Base-by-base conservation (phyloP, 768 basidiomycete genomes). In the Collybia sordida region DNA sequence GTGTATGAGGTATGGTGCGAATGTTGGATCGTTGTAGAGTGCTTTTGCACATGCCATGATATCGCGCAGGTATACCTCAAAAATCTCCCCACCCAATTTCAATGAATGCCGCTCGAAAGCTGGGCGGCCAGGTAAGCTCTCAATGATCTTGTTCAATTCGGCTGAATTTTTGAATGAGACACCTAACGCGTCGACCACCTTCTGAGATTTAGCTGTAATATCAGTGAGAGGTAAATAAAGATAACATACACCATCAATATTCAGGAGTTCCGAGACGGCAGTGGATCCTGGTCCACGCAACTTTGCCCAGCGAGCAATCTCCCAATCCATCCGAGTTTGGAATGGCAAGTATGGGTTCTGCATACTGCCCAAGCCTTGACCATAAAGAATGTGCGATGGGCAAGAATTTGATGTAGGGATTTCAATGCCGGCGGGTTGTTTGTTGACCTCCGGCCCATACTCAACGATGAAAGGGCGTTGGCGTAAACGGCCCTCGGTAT, bases 261-360 rank as follows among this genome's bases (percentile, higher is more conserved):
- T 49, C 6, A 77, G 53, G 0, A 78, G 49, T 0, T 77, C 72
- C 0, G 65, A 53, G n/a, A 75, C 55, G 2, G 73, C 72, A 0
- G 69, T 71, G 0, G 73, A 70, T 3, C 69, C 59, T 0, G 65
- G 56, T 0, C 70, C 70, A 0, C 60, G 55, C 1, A 69, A 49
- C 51, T 74, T 75, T 1, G 69, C 72, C 73, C 75, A 74, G 17
- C 51, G 42, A 2, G 67, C 72, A 21, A 75, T 17, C 49, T 71
- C 69, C 72, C 70, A 77, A 28, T 74, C 71, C 1, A 71, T 28
- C 25, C 64, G 34, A 0, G 69, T 69, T 0, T 12, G 7, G 53
- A 76, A 76, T 0, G 68, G 74, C 12, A 67, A 63, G 44, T 49
- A 66, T 0, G 25, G 42, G 47, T 62, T 64, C 2, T 28, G 17